Base-by-base conservation (phyloP, 2,329 filamentous ascomycete species). In the Aspergillus bombycis region DNA sequence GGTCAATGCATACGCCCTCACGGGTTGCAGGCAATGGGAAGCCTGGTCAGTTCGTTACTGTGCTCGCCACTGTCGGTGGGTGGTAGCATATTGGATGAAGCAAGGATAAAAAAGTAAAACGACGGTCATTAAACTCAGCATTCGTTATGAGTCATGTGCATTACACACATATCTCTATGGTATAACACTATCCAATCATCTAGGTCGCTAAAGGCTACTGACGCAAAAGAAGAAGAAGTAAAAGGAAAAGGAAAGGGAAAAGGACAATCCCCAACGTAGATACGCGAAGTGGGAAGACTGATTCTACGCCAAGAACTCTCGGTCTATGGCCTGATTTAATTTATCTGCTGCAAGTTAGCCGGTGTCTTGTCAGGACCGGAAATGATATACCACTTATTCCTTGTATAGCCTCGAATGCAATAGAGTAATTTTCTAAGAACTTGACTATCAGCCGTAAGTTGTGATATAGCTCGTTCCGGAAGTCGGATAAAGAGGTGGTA, bases 351-450 rank as follows among this genome's bases (percentile, higher is more conserved):
- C 21, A 14, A n/a, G 50, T 43, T 41, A 54, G 58, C 21, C n/a
- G n/a, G n/a, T 4, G 11, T 16, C 14, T 23, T 30, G 11, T 14
- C 28, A 10, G 7, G 26, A 41, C 41, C 2, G 16, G 4, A 11
- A 41, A 32, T 19, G 12, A 62, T 4, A 14, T 46, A 71, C 69
- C 70, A 62, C 65, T 62, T 63, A 71, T 69, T 12, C 68, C 68
- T 21, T 65, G 62, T 23, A 71, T 48, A 6, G 70, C 70, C 41
- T 71, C 69, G 58, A 70, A 71, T 4, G 66, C 69, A 55, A 69
- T 63, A 7, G 69, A 63, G 57, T 71, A 71, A 52, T 71, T 71
- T 7, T 26, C 57, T 30, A 71, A 19, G 16, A 61, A 63, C 52
- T 65, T 68, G 5, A 67, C 57, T 14, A 71, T 61, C 19, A 67